phyloP scores from a whole-genome alignment of 2,329 filamentous ascomycete genomes.

The Sporothrix pallida region DNA sequence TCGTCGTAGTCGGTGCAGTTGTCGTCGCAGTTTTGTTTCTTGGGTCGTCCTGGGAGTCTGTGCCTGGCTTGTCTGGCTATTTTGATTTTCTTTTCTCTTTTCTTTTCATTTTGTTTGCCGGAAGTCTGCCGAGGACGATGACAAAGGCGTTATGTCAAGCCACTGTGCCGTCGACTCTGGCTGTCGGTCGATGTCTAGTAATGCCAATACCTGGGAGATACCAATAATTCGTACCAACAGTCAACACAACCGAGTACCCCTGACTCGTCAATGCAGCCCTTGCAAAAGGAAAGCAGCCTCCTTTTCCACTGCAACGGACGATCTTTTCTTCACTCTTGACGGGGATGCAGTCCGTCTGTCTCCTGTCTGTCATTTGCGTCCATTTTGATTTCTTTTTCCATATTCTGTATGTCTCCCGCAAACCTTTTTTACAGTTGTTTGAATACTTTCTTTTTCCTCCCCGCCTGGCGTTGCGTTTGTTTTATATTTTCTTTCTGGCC shows the following conservation, averaged over 20 bases:
- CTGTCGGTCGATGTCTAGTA: neutral
- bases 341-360: too few species aligned
- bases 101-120: neutral
- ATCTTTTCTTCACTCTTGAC: neutral
- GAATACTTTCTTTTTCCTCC: neutral
- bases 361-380: too few species aligned
- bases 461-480: neutral
- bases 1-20: too few species aligned
- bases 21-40: too few species aligned
- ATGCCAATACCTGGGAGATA: neutral
- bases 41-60: too few species aligned
- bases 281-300: conserved; percentile 14
- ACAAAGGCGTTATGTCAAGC: too few species aligned
- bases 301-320: conserved; percentile 19
- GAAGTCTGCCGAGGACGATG: neutral
- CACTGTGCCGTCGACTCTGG: neutral
- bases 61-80: too few species aligned
- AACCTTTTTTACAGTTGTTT: neutral
- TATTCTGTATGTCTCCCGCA: neutral
- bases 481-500: neutral
- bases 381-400: neutral
- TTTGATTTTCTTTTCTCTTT: neutral
- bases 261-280: conserved; percentile 17
- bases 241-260: neutral
- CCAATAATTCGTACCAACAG: neutral